These are phyloP conservation scores for Epicoccum nigrum DNA, from an alignment of 2,329 filamentous ascomycete genomes.

Conservation along the genomic window DNA sequence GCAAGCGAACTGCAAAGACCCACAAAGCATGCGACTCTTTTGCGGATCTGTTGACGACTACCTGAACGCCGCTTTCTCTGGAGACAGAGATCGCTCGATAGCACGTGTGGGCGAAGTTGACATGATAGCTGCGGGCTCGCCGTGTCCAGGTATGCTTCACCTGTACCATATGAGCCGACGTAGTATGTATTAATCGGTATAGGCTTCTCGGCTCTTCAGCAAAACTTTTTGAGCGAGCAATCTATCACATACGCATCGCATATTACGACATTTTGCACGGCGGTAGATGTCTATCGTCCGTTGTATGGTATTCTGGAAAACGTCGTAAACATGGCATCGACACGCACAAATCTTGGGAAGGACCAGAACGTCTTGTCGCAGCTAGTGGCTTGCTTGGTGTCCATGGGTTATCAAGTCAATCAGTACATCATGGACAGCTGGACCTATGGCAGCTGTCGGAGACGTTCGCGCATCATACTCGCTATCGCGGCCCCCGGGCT, in stretches of 20 bases:
- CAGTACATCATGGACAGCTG: constrained; percentile 73
- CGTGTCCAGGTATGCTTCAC: constrained; percentile 63
- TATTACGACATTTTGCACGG: constrained; percentile 76
- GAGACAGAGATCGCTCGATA: constrained; percentile 50
- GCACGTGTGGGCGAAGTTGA: constrained; percentile 69
- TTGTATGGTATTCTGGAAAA: constrained; percentile 81
- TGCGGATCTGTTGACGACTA: constrained; percentile 76
- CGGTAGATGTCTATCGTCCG: constrained; percentile 75
- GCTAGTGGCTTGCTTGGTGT: constrained; percentile 73
- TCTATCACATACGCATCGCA: constrained; percentile 76
- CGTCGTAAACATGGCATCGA: constrained; percentile 68
- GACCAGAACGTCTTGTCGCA: constrained; percentile 74
- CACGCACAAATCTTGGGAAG: constrained; percentile 49
- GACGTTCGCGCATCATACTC: constrained; percentile 71
- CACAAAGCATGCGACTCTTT: constrained; percentile 60
- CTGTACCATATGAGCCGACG: neutral
- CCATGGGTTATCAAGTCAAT: constrained; percentile 76
- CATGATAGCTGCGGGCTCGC: constrained; percentile 74
- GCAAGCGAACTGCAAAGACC: constrained; percentile 65
- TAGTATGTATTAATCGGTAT: neutral
- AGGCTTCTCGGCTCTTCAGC: constrained; percentile 72
- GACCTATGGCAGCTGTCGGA: constrained; percentile 70
- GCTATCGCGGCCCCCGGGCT: constrained; percentile 72
- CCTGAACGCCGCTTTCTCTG: constrained; percentile 62
- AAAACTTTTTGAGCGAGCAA: constrained; percentile 57